A percentile compares a stretch with the other conserved stretches of the same genome.
Conservation (phyloP, 306 rosid species). For the Begonia fuchsioides region DNA sequence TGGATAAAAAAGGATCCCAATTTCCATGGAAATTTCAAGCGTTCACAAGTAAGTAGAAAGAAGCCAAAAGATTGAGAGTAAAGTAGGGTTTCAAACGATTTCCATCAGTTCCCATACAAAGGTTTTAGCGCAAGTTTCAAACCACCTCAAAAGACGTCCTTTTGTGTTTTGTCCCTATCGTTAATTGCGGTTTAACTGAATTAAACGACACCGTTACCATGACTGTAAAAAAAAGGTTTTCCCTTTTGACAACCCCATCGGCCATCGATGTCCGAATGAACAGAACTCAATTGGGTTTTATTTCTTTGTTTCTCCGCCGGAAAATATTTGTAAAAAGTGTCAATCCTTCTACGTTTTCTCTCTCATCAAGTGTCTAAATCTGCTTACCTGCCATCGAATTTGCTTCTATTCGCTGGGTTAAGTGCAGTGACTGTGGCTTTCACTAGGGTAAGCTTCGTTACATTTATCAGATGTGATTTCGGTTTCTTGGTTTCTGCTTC, state of each 20-base stretch:
- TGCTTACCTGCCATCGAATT: background rate
- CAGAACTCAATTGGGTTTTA: background rate
- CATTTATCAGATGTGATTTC: background rate
- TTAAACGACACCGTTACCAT: no score
- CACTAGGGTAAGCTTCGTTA: constrained; percentile 28
- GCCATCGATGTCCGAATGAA: no score
- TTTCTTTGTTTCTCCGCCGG: constrained; percentile 4
- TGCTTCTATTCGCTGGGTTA: background rate
- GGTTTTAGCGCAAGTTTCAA: background rate
- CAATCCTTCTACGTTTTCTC: background rate
- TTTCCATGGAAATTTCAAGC: background rate
- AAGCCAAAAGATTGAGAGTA: background rate
- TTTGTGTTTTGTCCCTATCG: background rate
- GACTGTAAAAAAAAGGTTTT: no score
- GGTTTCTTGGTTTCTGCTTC: no score
- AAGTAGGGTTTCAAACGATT: background rate
- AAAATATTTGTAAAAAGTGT: no score
- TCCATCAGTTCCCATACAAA: background rate
- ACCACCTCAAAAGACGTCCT: no score
- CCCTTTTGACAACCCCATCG: no score
- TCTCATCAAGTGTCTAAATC: background rate
- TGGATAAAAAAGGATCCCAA: background rate
- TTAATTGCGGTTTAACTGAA: background rate
- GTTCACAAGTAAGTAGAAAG: background rate
- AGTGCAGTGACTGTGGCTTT: constrained; percentile 34